Base-by-base conservation (phyloP, 106 monocot genomes). In the Xerophyta viscosa region DNA sequence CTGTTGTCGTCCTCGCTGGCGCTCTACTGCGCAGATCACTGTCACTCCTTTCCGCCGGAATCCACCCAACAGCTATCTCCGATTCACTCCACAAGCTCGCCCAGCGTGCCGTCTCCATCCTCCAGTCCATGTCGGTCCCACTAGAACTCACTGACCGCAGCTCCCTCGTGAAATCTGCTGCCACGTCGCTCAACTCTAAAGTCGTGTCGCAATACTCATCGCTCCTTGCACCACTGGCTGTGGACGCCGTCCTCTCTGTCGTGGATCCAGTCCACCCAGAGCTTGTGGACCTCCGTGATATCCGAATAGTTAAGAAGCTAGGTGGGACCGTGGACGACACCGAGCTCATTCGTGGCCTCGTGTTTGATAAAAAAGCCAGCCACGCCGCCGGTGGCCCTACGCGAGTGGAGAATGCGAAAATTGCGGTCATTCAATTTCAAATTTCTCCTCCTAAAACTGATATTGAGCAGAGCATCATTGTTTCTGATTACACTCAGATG, bases 381-480 rank as follows among this genome's bases (percentile, higher is more conserved):
- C 92, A 87, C 45, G 51, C 71, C 0, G 87, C 87, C 12, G 87
- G 92, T 2, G 87, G 92, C 0, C 93, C 84, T 1, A 81, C 83
- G 2, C 69, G 87, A 3, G 68, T 94, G 14, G 88, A 88, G 61
- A 94, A 88, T 22, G 88, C 93, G 0, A 94, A 88, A 69, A 88
- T 94, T 27, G 87, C 84, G 0, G 93, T 94, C 15, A 88, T 94
- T 29, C 93, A 94, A 46, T 94, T 94, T 66, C 93, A 88, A 69
- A 83, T 88, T 52, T 94, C 93, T 0, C 93, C 93, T 0, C 93
- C 93, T 9, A 94, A 94, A 56, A 94, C 93, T 2, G 88, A 94
- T 42, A 94, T 94, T 31, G 93, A 94, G 65, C 93, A 93, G 71
- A 83, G 87, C 52, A 84, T 93, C 10, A 66, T 93, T 3, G 80